Base-by-base conservation (phyloP, 1,139 yeast genomes). In the Debaryomyces robertsiae region DNA sequence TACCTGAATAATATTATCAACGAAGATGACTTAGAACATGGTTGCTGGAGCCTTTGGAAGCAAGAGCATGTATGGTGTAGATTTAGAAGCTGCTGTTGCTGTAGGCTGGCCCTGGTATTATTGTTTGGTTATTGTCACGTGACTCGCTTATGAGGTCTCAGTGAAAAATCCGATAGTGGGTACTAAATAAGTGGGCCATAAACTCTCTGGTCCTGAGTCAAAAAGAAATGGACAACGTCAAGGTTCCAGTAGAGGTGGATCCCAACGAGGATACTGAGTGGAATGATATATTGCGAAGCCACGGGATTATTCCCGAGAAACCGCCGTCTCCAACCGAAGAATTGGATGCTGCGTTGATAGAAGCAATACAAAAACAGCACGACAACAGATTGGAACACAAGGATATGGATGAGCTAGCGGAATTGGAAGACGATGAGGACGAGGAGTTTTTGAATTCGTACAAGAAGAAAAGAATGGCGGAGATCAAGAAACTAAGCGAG, bases 181-280 rank as follows among this genome's bases (percentile, higher is more conserved):
- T 7, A 18, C 14, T n/a, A n/a, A 31, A 17, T 19, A n/a, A n/a
- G n/a, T n/a, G n/a, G n/a, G n/a, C 10, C 25, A 10, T 23, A 7
- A n/a, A 19, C 28, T 25, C 14, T 25, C 10, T 25, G 4, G 6
- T 25, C 4, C 14, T 7, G 10, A 14, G 14, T n/a, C n/a, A 19
- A 19, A 7, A 5, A 36, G 36, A 23, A 19, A 62, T 65, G 67
- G 52, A 59, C 35, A 55, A 69, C 48, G 53, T 65, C 42, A 71
- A 73, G 54, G 68, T 84, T 57, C 87, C 85, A 54, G 94, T 90
- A 39, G 91, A 90, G 63, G 97, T 91, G 41, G 91, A 93, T 64
- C 97, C 96, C 27, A 81, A 79, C 47, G 98, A 93, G 63, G 99
- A 93, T 59, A 93, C 98, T 1, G 98, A 93, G 62, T 93, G 99